These are phyloP conservation scores for Westerdykella ornata DNA, from an alignment of 2,329 filamentous ascomycete species.

Conservation along the genomic window DNA sequence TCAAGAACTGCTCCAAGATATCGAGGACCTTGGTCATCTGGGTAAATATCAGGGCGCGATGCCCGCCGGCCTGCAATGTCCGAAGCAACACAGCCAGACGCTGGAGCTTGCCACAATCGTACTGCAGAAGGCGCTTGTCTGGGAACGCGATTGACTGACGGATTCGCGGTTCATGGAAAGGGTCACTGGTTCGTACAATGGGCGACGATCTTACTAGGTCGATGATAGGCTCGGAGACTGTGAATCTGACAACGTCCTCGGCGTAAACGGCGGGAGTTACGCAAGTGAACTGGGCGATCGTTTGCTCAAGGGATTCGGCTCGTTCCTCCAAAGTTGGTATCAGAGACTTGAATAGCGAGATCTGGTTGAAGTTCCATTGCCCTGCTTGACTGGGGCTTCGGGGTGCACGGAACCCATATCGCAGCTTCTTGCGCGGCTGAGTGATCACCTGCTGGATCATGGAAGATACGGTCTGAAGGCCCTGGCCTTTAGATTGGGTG, in stretches of 20 bases:
- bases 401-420: constrained; percentile 27
- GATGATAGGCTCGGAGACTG: constrained; percentile 53
- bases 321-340: constrained; percentile 70
- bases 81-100: constrained; percentile 79
- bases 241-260: constrained; percentile 64
- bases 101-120: constrained; percentile 95
- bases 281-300: constrained; percentile 82
- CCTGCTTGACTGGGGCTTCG: constrained; percentile 20
- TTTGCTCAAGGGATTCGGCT: constrained; percentile 63
- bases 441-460: not conserved
- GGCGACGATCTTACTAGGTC: constrained; percentile 51
- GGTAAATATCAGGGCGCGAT: constrained; percentile 94
- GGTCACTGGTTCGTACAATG: constrained; percentile 57
- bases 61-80: constrained; percentile 78
- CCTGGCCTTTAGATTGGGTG: not conserved
- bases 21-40: constrained; percentile 99
- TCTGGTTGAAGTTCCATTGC: constrained; percentile 69
- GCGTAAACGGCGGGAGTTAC: constrained; percentile 85
- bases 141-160: constrained; percentile 92
- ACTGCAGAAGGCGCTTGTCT: constrained; percentile 91
- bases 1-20: constrained; percentile 94
- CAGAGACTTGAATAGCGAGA: constrained; percentile 56
- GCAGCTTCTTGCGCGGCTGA: constrained; percentile 13
- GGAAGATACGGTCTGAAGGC: not conserved
- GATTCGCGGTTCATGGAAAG: constrained; percentile 91